A percentile compares a stretch with the other conserved stretches of the same genome.
These are phyloP conservation scores for Lanzia echinophila DNA, from an alignment of 2,329 filamentous ascomycete genomes.

Conservation along the genomic window DNA sequence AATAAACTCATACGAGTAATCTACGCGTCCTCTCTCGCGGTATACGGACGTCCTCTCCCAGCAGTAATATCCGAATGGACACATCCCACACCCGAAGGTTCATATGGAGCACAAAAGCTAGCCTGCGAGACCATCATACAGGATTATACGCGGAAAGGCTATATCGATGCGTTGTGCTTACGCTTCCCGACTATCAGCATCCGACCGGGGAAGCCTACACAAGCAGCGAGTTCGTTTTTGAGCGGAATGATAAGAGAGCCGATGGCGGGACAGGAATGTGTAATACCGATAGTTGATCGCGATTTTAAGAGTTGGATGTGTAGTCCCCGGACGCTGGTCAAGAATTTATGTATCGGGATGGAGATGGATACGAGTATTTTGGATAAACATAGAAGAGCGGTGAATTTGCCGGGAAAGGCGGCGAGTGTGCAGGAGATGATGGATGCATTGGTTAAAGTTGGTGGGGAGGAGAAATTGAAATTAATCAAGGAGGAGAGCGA, in stretches of 20 bases:
- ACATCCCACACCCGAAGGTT: slow-evolving; percentile 47
- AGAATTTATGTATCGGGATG: slow-evolving; percentile 44
- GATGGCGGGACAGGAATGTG: slow-evolving; percentile 45
- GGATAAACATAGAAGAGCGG: slow-evolving; percentile 38
- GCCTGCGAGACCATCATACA: slow-evolving; percentile 53
- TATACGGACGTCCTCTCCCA: slow-evolving; percentile 50
- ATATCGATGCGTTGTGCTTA: slow-evolving; percentile 50
- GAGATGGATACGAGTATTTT: slow-evolving; percentile 35
- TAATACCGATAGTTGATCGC: slow-evolving; percentile 46
- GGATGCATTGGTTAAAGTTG: slow-evolving; percentile 49
- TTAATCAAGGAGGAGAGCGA: slow-evolving; percentile 49
- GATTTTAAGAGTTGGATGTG: slow-evolving; percentile 47
- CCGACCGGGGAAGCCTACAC: slow-evolving; percentile 51
- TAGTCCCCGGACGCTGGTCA: slow-evolving; percentile 44
- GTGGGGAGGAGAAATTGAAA: slow-evolving; percentile 46
- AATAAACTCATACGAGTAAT: slow-evolving; percentile 42
- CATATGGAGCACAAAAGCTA: slow-evolving; percentile 57
- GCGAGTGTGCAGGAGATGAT: slow-evolving; percentile 54
- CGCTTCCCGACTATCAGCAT: slow-evolving; percentile 57
- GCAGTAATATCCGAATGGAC: slow-evolving; percentile 38
- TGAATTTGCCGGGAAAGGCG: slow-evolving; percentile 52
- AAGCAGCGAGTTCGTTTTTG: slow-evolving; percentile 54
- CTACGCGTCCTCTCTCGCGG: slow-evolving; percentile 53
- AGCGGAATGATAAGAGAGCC: slow-evolving; percentile 58
- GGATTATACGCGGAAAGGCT: slow-evolving; percentile 48